Percentiles rank a stretch among this genome's conserved stretches.
Evolutionary conservation across 2,329 filamentous ascomycete species (phyloP).

Genomic region (Trichocomaceae sp.): DNA sequence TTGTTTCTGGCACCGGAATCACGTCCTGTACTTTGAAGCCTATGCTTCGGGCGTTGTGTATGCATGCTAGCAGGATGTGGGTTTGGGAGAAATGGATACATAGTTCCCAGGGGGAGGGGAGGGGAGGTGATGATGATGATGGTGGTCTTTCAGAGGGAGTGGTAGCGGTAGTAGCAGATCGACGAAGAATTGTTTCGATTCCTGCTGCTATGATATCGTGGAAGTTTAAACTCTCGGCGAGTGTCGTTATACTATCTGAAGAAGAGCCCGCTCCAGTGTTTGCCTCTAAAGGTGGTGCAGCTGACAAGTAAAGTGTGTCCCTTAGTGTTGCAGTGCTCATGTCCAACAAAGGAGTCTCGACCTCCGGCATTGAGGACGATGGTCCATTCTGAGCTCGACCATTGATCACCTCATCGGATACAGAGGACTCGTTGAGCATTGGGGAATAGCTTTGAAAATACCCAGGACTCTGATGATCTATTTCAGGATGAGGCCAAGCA

Average conservation of each 20-base stretch:
- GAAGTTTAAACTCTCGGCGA: constrained; percentile 19
- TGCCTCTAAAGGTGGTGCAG: neutral
- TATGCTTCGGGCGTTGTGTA: neutral
- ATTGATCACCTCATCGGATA: too few relatives aligned
- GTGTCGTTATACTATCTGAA: neutral
- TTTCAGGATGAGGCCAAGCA: neutral
- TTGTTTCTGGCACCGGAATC: constrained; percentile 9
- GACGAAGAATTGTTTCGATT: neutral
- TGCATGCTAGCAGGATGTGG: neutral
- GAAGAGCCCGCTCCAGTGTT: neutral
- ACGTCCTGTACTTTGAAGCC: neutral
- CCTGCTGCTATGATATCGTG: constrained; percentile 14
- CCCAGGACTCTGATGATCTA: neutral
- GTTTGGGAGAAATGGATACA: neutral
- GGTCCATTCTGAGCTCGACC: too few relatives aligned
- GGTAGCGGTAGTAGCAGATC: neutral
- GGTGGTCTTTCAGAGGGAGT: neutral
- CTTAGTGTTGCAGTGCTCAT: too few relatives aligned
- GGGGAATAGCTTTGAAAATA: too few relatives aligned
- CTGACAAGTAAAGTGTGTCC: too few relatives aligned
- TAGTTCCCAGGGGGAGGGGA: neutral
- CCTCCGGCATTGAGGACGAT: too few relatives aligned
- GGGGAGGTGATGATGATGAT: neutral
- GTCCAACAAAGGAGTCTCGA: too few relatives aligned
- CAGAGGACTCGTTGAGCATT: too few relatives aligned